Evolutionary conservation across 2,329 filamentous ascomycete genomes (phyloP).

Genomic region (Phyllosticta ampelicida): DNA sequence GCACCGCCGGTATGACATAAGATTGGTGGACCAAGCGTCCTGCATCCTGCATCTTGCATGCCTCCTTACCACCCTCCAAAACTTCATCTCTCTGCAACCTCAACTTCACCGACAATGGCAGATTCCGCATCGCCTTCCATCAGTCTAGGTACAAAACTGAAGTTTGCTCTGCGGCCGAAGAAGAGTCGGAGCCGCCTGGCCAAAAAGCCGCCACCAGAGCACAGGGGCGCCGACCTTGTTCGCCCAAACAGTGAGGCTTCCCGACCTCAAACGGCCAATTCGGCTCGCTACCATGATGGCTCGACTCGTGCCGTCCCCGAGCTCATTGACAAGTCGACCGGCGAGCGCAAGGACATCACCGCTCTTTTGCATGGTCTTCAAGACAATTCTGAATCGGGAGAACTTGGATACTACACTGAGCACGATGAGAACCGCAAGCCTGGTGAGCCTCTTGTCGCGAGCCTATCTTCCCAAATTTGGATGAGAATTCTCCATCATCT

Average conservation of each 20-base stretch:
- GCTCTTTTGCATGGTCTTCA: slow-evolving; percentile 29
- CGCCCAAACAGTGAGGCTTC: slow-evolving; percentile 4
- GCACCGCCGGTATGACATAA: slow-evolving; percentile 7
- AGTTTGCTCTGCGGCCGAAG: slow-evolving; percentile 2
- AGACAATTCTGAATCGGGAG: slow-evolving; percentile 25
- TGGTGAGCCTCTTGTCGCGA: slow-evolving; percentile 25
- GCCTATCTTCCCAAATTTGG: slow-evolving; percentile 39
- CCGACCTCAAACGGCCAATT: not conserved
- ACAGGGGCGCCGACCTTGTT: slow-evolving; percentile 2
- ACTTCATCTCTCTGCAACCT: not conserved
- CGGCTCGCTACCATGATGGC: not conserved
- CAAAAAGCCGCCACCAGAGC: slow-evolving; percentile 8
- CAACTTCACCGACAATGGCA: slow-evolving; percentile 3
- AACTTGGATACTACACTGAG: slow-evolving; percentile 11
- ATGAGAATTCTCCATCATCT: slow-evolving; percentile 32
- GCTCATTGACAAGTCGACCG: slow-evolving; percentile 10
- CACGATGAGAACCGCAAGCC: slow-evolving; percentile 24
- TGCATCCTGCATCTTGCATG: slow-evolving; percentile 1
- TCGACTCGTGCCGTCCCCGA: not conserved
- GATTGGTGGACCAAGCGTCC: not conserved
- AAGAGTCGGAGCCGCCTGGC: slow-evolving; percentile 4
- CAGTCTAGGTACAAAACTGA: slow-evolving; percentile 3
- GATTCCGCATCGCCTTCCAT: slow-evolving; percentile 1
- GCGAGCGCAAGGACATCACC: slow-evolving; percentile 19
- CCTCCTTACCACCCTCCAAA: not conserved